Percentiles rank a stretch among this genome's conserved stretches.
Evolutionary conservation across 2,329 filamentous ascomycete species (phyloP).

Genomic region (Arthrobotrys conoides): DNA sequence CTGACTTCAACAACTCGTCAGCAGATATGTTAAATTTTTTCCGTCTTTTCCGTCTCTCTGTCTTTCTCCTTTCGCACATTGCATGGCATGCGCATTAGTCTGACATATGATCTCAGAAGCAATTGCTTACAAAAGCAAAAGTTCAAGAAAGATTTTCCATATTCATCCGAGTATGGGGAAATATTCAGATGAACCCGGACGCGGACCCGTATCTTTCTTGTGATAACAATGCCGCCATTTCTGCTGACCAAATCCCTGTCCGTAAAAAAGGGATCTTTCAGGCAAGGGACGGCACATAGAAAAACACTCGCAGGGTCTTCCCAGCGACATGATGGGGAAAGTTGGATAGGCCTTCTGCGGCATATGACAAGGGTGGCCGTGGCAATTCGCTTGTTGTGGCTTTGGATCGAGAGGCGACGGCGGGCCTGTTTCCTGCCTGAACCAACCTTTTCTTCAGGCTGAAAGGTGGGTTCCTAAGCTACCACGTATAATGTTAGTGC

Average conservation of each 20-base stretch:
- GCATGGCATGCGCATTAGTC: conserved; percentile 28
- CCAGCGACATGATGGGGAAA: conserved; percentile 28
- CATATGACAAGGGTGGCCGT: conserved; percentile 42
- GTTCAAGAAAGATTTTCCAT: not conserved
- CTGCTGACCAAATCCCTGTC: conserved; percentile 37
- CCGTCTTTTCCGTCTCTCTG: not conserved
- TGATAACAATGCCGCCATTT: conserved; percentile 33
- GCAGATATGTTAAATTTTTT: conserved; percentile 22
- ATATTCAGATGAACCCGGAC: conserved; percentile 24
- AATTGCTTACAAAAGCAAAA: conserved; percentile 6
- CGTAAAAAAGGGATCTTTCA: conserved; percentile 46
- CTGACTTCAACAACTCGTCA: conserved; percentile 23
- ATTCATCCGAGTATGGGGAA: conserved; percentile 28
- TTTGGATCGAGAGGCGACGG: conserved; percentile 28
- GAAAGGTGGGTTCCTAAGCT: conserved; percentile 11
- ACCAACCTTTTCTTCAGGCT: conserved; percentile 25
- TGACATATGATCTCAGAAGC: conserved; percentile 21
- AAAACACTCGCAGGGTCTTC: conserved; percentile 45
- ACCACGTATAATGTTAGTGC: conserved; percentile 1
- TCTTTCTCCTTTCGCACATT: conserved; percentile 19
- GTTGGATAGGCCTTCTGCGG: conserved; percentile 39
- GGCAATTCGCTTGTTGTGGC: conserved; percentile 41
- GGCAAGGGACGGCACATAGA: conserved; percentile 54
- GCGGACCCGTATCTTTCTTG: conserved; percentile 23
- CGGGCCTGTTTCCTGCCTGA: conserved; percentile 30